Conservation (phyloP, 2,329 filamentous ascomycete genomes). For the Trichoderma koningiopsis region DNA sequence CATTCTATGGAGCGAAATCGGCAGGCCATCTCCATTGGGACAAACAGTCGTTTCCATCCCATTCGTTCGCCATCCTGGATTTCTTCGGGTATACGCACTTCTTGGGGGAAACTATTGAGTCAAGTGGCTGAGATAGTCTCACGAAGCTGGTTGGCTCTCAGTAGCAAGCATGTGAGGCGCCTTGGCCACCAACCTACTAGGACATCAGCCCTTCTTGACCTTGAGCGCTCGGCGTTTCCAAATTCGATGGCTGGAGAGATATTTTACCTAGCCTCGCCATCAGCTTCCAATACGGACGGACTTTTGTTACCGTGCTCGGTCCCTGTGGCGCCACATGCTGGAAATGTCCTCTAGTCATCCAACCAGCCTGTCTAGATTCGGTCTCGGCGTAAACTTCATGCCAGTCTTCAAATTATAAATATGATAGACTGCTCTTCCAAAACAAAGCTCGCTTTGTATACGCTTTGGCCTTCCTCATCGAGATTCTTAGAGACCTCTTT, state of each 20-base stretch:
- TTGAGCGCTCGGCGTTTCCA: background rate
- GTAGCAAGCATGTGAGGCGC: background rate
- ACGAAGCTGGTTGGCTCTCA: background rate
- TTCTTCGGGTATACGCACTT: background rate
- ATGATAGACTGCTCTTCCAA: background rate
- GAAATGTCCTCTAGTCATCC: background rate
- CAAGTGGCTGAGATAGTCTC: background rate
- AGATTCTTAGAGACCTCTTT: background rate
- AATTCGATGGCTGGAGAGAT: background rate
- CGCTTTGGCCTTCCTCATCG: background rate
- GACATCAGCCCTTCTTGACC: background rate
- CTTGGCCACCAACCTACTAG: background rate
- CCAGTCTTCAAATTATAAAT: background rate
- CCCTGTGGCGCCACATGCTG: background rate
- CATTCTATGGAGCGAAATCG: slow-evolving; percentile 6
- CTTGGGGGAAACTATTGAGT: slow-evolving; percentile 1
- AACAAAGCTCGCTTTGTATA: background rate
- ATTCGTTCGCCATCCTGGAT: background rate
- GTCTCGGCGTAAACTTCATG: background rate
- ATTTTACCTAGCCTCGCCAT: background rate
- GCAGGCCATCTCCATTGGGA: background rate
- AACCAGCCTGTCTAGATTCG: background rate
- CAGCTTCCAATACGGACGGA: background rate
- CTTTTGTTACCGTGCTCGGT: background rate
- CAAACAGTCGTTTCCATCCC: background rate